These are phyloP conservation scores for Leccinum longicurvipes DNA, from an alignment of 768 basidiomycete species.

Conservation along the genomic window DNA sequence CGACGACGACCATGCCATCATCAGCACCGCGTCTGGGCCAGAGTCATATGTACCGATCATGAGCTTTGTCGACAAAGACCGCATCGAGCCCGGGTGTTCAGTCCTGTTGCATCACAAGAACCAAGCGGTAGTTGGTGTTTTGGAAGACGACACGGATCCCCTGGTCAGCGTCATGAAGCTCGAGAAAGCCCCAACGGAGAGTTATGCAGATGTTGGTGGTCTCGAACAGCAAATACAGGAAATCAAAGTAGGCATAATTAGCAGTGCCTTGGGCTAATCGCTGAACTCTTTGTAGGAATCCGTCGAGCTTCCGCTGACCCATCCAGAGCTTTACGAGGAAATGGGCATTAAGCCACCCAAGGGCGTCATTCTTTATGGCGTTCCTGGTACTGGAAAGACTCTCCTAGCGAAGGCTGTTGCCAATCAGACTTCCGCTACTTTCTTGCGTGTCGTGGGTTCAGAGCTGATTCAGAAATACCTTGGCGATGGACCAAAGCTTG, in stretches of 20 bases:
- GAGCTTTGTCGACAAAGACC: slow-evolving; percentile 97
- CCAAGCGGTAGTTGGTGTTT: slow-evolving; percentile 90
- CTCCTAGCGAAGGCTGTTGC: slow-evolving; percentile 96
- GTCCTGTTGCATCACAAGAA: slow-evolving; percentile 96
- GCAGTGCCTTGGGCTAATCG: neutral
- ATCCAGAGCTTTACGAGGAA: slow-evolving; percentile 98
- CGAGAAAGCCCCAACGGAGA: slow-evolving; percentile 98
- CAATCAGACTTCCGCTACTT: slow-evolving; percentile 97
- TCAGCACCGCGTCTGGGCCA: slow-evolving; percentile 90
- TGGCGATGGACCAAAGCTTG: slow-evolving; percentile 97
- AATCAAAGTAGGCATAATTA: slow-evolving; percentile 71
- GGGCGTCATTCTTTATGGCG: slow-evolving; percentile 98
- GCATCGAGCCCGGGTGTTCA: slow-evolving; percentile 93
- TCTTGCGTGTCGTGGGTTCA: slow-evolving; percentile 94
- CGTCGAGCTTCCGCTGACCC: slow-evolving; percentile 94
- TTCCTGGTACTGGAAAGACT: slow-evolving; percentile 98
- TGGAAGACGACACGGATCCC: slow-evolving; percentile 93
- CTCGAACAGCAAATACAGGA: slow-evolving; percentile 97
- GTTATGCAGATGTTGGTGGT: slow-evolving; percentile 97
- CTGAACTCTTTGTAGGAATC: slow-evolving; percentile 64
- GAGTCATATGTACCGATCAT: slow-evolving; percentile 98
- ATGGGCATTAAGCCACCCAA: slow-evolving; percentile 99
- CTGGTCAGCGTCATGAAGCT: slow-evolving; percentile 98
- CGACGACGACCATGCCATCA: slow-evolving; percentile 98
- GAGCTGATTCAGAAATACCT: slow-evolving; percentile 99